These are phyloP conservation scores for Sanchytrium tribonematis DNA, from an alignment of 371 early-diverging fungal genomes.

Conservation along the genomic window DNA sequence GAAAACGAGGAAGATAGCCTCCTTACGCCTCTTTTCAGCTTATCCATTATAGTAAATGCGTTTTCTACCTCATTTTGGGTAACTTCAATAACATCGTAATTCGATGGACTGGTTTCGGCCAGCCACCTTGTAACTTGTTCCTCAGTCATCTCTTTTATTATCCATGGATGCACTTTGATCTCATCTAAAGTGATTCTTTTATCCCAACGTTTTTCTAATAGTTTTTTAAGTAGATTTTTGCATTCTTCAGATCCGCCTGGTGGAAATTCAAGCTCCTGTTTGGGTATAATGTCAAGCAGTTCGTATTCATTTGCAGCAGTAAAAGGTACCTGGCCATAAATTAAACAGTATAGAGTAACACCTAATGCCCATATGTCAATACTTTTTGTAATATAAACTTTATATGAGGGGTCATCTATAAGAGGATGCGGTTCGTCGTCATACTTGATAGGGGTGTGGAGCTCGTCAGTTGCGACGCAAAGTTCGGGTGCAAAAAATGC, in stretches of 20 bases:
- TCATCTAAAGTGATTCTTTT: neutral
- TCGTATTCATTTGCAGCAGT: conserved; percentile 86
- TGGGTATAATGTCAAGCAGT: conserved; percentile 12
- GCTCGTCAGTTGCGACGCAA: conserved; percentile 36
- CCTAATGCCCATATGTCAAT: conserved; percentile 98
- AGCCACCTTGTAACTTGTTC: neutral
- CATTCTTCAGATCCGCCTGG: neutral
- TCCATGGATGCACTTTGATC: neutral
- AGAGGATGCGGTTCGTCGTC: conserved; percentile 1
- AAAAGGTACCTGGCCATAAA: conserved; percentile 88
- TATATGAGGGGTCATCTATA: neutral
- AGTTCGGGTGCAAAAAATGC: conserved; percentile 92
- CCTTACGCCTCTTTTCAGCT: neutral
- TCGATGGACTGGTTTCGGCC: neutral
- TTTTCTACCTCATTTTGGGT: neutral
- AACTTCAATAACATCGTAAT: neutral
- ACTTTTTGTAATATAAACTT: conserved; percentile 24
- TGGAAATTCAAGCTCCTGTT: neutral
- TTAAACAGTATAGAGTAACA: conserved; percentile 87
- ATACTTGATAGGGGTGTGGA: conserved; percentile 11
- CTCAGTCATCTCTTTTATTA: neutral
- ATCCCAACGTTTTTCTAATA: neutral
- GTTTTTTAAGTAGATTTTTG: neutral
- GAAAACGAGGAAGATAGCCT: neutral
- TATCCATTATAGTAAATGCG: neutral